Evolutionary conservation across 2,329 filamentous ascomycete species (phyloP), one percentile per base, ranked within the genome.

Genomic region (Phialemonium atrogriseum): DNA sequence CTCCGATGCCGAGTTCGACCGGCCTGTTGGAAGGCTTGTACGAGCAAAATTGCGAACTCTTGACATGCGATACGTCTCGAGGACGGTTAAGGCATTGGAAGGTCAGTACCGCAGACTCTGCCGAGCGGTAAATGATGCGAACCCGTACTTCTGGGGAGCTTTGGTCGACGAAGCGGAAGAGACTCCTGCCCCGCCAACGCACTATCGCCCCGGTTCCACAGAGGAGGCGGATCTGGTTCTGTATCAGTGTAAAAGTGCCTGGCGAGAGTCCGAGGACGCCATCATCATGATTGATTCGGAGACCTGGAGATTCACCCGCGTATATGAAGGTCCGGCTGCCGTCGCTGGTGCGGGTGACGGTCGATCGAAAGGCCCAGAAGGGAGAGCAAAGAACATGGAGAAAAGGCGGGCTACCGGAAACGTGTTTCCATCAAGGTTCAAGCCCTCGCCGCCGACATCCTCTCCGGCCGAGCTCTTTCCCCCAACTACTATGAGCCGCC

Each of bases 71-170:
- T 6, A 10, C 17, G 18, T 32, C 10, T 25, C 30, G 5, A 17
- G 4, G 12, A 24, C 14, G 24, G n/a, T 13, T 7, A 14, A 19
- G 11, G 21, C 9, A 4, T 27, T 45, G 24, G 15, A 21, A 15
- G 11, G 10, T 3, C 41, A 46, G 13, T 43, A 41, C 18, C 26
- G 33, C n/a, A 17, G 11, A 17, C 40, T 46, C 11, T 38, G 33
- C 23, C 24, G 22, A n/a, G 11, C 18, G 2, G 37, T 46, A 4
- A 18, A 46, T 27, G 18, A 37, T 13, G 17, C 11, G 2, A 46
- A 47, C 22, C 30, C 40, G 6, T 13, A 45, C 22, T 42, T 45
- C 20, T 46, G 41, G 41, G 32, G 37, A 7, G 15, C 15, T 5
- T 19, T 47, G 34, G 22, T 39, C 14, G 31, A 39, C 10, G 27